Conservation (phyloP, 768 basidiomycete genomes). For the Hygrocybe punicea region DNA sequence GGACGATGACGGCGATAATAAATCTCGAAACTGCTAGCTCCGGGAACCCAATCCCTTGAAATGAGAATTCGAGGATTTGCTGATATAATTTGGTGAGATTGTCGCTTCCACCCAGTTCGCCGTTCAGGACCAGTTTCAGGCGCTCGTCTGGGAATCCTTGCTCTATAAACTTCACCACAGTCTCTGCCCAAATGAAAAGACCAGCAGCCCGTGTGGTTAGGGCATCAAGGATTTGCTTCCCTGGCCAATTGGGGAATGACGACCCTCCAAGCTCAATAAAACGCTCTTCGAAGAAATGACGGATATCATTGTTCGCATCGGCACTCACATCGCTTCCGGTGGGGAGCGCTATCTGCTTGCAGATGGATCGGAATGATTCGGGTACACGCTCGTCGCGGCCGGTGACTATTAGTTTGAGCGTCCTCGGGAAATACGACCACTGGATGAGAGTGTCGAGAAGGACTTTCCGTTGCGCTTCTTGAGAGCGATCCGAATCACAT, state of each 20-base stretch:
- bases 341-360: conserved; percentile 15
- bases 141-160: conserved; percentile 10
- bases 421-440: conserved; percentile 16
- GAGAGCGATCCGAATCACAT: conserved; percentile 14
- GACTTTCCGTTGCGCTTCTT: conserved; percentile 13
- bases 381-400: conserved; percentile 14
- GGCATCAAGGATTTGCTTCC: conserved; percentile 12
- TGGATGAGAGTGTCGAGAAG: conserved; percentile 21
- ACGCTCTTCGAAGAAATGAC: conserved; percentile 13
- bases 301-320: conserved; percentile 24
- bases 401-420: conserved; percentile 20
- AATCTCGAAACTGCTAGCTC: not conserved
- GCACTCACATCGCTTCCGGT: conserved; percentile 12
- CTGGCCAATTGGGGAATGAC: conserved; percentile 18
- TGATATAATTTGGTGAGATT: conserved; percentile 18
- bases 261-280: conserved; percentile 15
- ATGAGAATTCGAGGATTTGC: not conserved
- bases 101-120: conserved; percentile 6
- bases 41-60: not conserved
- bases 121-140: conserved; percentile 10
- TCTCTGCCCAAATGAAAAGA: conserved; percentile 31
- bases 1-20: not conserved
- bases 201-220: conserved; percentile 27
- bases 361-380: conserved; percentile 7
- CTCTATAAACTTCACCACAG: conserved; percentile 16